Evolutionary conservation across 352 stramenopile species (phyloP).

Genomic region (Elongisporangium prolatum): DNA sequence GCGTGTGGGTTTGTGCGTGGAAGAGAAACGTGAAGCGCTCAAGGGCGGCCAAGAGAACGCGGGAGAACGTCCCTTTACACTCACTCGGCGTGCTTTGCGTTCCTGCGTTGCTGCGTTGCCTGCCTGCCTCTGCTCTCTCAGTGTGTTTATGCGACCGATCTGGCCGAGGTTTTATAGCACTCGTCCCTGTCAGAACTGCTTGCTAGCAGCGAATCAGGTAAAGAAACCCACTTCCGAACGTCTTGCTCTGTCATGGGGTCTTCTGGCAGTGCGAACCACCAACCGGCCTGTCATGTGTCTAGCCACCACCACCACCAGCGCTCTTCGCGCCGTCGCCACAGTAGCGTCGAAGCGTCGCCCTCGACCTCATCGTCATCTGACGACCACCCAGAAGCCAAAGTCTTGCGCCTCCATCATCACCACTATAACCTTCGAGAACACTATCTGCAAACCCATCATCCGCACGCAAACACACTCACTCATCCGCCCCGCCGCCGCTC

Average conservation of each 20-base stretch:
- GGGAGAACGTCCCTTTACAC: not conserved
- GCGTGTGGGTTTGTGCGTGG: not conserved
- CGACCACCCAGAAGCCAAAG: not conserved
- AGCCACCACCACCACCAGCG: not conserved
- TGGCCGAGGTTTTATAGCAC: not conserved
- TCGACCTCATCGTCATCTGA: not conserved
- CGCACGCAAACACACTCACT: conserved; percentile 7
- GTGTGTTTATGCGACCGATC: not conserved
- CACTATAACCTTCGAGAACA: conserved; percentile 6
- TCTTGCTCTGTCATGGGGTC: not conserved
- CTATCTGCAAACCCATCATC: conserved; percentile 11
- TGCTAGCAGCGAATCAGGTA: not conserved
- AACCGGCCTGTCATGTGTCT: not conserved
- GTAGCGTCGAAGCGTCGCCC: not conserved
- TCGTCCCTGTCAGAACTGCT: not conserved
- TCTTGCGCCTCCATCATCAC: not conserved
- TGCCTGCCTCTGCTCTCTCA: not conserved
- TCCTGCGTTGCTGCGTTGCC: too few species aligned
- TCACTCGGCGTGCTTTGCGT: not conserved
- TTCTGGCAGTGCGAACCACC: not conserved
- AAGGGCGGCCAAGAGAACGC: not conserved
- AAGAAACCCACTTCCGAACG: not conserved
- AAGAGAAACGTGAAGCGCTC: not conserved
- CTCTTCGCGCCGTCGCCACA: not conserved
- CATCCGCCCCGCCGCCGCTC: conserved; percentile 17